Evolutionary conservation across 2,329 filamentous ascomycete genomes (phyloP).

Genomic region (Nemania serpens): DNA sequence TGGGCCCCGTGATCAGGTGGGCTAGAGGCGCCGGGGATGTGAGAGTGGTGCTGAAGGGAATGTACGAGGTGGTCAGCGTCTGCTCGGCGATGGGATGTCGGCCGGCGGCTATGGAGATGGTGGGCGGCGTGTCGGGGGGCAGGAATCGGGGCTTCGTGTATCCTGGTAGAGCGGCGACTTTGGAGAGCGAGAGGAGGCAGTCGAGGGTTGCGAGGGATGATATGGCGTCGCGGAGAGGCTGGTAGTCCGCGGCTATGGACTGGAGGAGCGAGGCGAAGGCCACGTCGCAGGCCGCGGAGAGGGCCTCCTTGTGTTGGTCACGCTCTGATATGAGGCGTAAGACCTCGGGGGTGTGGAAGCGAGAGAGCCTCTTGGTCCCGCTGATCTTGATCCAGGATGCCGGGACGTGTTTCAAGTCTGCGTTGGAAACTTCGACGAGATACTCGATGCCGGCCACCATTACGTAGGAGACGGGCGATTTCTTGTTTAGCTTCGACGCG

Average conservation of each 20-base stretch:
- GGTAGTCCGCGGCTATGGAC: slow-evolving; percentile 82
- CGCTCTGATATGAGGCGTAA: slow-evolving; percentile 81
- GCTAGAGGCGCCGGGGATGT: slow-evolving; percentile 69
- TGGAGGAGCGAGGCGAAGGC: slow-evolving; percentile 76
- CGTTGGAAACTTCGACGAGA: slow-evolving; percentile 87
- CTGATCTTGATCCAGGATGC: slow-evolving; percentile 95
- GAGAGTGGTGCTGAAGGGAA: slow-evolving; percentile 83
- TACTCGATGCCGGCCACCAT: slow-evolving; percentile 92
- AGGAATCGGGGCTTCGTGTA: slow-evolving; percentile 78
- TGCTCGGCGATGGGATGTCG: slow-evolving; percentile 97
- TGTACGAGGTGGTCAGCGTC: slow-evolving; percentile 81
- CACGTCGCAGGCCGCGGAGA: slow-evolving; percentile 86
- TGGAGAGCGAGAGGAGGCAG: slow-evolving; percentile 84
- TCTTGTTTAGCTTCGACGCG: slow-evolving; percentile 73
- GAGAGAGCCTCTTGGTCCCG: slow-evolving; percentile 87
- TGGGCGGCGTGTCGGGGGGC: slow-evolving; percentile 64
- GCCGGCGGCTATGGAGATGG: slow-evolving; percentile 73
- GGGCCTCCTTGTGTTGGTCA: slow-evolving; percentile 91
- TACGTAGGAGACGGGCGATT: slow-evolving; percentile 72
- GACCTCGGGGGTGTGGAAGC: slow-evolving; percentile 94
- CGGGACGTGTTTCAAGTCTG: slow-evolving; percentile 81
- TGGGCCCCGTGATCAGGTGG: slow-evolving; percentile 91
- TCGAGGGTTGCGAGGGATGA: slow-evolving; percentile 85
- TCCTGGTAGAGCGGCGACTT: slow-evolving; percentile 82
- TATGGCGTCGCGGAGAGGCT: slow-evolving; percentile 85